Evolutionary conservation across 371 early-diverging fungal species (phyloP), one percentile per base, ranked within the genome.

Genomic region (Zychaea mexicana): DNA sequence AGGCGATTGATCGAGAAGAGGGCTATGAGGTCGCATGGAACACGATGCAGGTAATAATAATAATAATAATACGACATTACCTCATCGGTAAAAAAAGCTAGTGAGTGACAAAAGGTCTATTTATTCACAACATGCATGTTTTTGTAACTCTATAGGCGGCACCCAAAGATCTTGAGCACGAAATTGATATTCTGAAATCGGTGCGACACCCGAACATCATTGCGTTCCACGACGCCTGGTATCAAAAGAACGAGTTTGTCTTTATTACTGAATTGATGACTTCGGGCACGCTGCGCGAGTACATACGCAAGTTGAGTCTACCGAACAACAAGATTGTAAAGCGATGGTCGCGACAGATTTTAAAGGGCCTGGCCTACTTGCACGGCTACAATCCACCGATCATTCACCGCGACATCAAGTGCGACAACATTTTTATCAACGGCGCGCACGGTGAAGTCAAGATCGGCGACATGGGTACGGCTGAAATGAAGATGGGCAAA

Each of bases 241-340:
- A 81, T 53, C 75, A 83, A 64, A 83, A 89, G 27, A 83, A 87
- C 52, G 91, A 93, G 58, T 88, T 96, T 68, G 85, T 87, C 39
- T 96, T 96, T 71, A 90, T 97, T 45, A 97, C 97, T 5, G 97
- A 97, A 69, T 81, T 96, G 60, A 97, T 97, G 96, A 92, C 94
- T 2, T 90, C 92, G 1, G 97, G 97, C 24, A 95, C 94, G 2
- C 74, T 91, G 55, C 89, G 92, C 69, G 82, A 83, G 54, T 96
- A 93, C 67, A 84, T 94, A 36, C 81, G 84, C 36, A 92, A 92
- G 71, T 76, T 90, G 2, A 85, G 86, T 21, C 73, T 85, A 26
- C 83, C 87, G 19, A 91, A 92, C 57, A 88, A 87, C 59, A 92
- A 92, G 65, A 89, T 95, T 31, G 81, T 95, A 39, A 92, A 89